Evolutionary conservation across 1,284 basidiomycete species (phyloP).

Genomic region (Somion occarium): DNA sequence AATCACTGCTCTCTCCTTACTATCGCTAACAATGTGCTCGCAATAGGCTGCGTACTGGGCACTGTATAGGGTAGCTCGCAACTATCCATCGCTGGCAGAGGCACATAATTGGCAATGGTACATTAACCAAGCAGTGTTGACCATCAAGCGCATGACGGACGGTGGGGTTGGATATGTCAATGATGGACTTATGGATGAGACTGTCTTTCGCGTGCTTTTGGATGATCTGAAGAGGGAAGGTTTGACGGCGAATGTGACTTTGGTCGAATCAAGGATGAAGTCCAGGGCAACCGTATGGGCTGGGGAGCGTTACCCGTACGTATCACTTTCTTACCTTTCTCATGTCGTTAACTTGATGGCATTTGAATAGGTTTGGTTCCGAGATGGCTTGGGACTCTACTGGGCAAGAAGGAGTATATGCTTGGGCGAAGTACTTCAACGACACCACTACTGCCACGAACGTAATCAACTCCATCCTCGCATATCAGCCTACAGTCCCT

Average conservation of each 20-base stretch:
- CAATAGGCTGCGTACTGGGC: slow-evolving; percentile 48
- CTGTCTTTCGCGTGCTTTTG: slow-evolving; percentile 43
- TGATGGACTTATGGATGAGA: slow-evolving; percentile 57
- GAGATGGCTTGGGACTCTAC: slow-evolving; percentile 65
- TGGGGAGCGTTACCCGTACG: slow-evolving; percentile 47
- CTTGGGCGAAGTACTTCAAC: slow-evolving; percentile 53
- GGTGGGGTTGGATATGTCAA: slow-evolving; percentile 41
- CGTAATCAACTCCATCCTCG: slow-evolving; percentile 52
- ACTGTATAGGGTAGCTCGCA: slow-evolving; percentile 52
- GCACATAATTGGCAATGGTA: slow-evolving; percentile 53
- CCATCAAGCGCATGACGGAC: slow-evolving; percentile 44
- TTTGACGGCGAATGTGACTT: slow-evolving; percentile 41
- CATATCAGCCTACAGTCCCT: slow-evolving; percentile 51
- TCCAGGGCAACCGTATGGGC: slow-evolving; percentile 42
- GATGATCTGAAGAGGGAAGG: slow-evolving; percentile 53
- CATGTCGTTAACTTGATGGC: too few species aligned
- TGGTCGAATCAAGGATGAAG: slow-evolving; percentile 45
- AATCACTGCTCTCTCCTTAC: background rate
- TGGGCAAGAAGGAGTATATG: slow-evolving; percentile 54
- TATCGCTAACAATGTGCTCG: background rate
- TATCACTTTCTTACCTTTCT: background rate
- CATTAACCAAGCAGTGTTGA: slow-evolving; percentile 49
- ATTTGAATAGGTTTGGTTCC: slow-evolving; percentile 49
- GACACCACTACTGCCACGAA: slow-evolving; percentile 47
- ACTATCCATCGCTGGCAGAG: slow-evolving; percentile 46